A percentile compares a stretch with the other conserved stretches of the same genome.
phyloP scores from a whole-genome alignment of 148 eudicot genomes.

The Spergularia bocconei region DNA sequence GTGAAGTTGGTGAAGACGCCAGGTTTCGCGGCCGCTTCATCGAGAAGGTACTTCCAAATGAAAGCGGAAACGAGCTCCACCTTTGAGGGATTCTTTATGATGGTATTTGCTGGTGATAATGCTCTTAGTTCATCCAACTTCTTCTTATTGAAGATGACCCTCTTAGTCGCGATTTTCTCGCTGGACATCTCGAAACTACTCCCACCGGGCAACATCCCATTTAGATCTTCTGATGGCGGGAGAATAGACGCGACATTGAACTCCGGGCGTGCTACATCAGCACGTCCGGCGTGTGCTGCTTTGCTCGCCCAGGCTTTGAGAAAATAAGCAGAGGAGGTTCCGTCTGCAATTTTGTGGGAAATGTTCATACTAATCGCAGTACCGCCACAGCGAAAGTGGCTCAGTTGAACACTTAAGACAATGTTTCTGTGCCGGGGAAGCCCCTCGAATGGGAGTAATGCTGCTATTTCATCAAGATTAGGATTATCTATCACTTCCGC shows the following conservation, averaged over 20 bases:
- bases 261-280: no score
- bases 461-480: neutral
- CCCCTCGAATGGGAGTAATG: conserved; percentile 8
- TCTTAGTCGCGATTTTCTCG: conserved; percentile 7
- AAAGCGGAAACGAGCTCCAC: conserved; percentile 27
- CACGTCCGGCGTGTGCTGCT: no score
- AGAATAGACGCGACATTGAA: neutral
- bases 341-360: conserved; percentile 27
- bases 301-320: conserved; percentile 20
- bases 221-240: neutral
- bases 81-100: conserved; percentile 3
- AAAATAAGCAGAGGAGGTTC: neutral
- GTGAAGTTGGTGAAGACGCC: neutral
- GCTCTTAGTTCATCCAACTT: conserved; percentile 4
- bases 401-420: conserved; percentile 21
- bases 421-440: neutral
- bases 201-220: neutral
- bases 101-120: neutral
- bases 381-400: conserved; percentile 23
- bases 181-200: neutral
- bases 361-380: conserved; percentile 20
- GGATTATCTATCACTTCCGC: neutral
- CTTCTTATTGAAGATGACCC: conserved; percentile 12
- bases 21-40: neutral
- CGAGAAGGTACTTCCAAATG: conserved; percentile 15